Conservation (phyloP, 495 filamentous ascomycete species). For the Terfezia boudieri region DNA sequence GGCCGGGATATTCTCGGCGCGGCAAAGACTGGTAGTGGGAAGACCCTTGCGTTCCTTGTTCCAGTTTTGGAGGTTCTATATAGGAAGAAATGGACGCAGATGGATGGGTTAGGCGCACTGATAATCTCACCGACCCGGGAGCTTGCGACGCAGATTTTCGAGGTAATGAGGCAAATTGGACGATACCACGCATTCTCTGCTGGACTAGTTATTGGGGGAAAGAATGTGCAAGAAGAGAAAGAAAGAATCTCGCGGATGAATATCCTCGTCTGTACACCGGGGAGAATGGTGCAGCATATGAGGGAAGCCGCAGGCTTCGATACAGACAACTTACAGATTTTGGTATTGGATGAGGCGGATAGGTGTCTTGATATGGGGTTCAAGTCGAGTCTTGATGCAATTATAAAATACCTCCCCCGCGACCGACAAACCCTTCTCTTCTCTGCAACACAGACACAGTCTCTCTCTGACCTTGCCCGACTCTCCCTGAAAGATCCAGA, state of each 20-base stretch:
- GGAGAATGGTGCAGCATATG: constrained; percentile 84
- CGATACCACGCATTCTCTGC: constrained; percentile 79
- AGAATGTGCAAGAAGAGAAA: constrained; percentile 68
- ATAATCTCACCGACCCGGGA: constrained; percentile 90
- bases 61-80: constrained; percentile 92
- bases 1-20: constrained; percentile 80
- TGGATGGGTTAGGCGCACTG: constrained; percentile 77
- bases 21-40: constrained; percentile 90
- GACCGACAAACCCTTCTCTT: constrained; percentile 81
- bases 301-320: constrained; percentile 85
- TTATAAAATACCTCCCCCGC: constrained; percentile 75
- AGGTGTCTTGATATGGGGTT: constrained; percentile 98
- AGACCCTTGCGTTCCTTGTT: constrained; percentile 82
- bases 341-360: constrained; percentile 92
- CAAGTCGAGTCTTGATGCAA: constrained; percentile 72
- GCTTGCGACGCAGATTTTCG: constrained; percentile 91
- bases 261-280: constrained; percentile 89
- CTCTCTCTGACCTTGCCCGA: constrained; percentile 74
- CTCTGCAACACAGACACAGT: constrained; percentile 88
- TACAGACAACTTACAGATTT: constrained; percentile 69
- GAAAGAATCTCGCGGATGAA: constrained; percentile 84
- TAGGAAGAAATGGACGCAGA: constrained; percentile 65
- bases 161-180: constrained; percentile 77
- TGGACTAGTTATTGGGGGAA: constrained; percentile 86
- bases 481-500: constrained; percentile 76